These are phyloP conservation scores for Debaryomyces hansenii DNA, from an alignment of 805 yeast genomes.

Conservation along the genomic window DNA sequence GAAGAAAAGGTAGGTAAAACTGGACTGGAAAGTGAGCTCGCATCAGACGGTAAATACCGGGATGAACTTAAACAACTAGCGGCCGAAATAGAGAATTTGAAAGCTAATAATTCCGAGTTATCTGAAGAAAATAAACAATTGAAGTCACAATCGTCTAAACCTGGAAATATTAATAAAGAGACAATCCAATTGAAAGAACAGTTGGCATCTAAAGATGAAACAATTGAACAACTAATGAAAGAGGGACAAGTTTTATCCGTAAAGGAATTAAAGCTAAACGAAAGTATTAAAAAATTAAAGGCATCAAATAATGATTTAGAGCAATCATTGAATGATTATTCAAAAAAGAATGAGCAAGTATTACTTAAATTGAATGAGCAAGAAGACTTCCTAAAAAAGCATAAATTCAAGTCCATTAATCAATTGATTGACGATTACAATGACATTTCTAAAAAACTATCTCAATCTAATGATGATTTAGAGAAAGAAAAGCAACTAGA, in stretches of 20 bases:
- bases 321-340: conserved; percentile 23
- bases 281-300: conserved; percentile 63
- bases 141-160: background rate
- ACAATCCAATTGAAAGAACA: conserved; percentile 22
- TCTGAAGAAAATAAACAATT: background rate
- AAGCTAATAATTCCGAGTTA: background rate
- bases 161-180: background rate
- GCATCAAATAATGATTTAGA: conserved; percentile 29
- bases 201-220: conserved; percentile 52
- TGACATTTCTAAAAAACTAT: conserved; percentile 11
- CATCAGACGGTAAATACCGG: background rate
- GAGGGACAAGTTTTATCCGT: conserved; percentile 76
- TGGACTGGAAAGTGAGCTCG: background rate
- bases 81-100: background rate
- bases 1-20: background rate
- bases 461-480: conserved; percentile 14
- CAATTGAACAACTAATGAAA: conserved; percentile 62
- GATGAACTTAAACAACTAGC: conserved; percentile 4
- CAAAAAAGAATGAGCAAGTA: conserved; percentile 29
- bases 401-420: conserved; percentile 27
- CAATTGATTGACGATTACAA: conserved; percentile 24
- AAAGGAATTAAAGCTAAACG: conserved; percentile 68
- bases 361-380: conserved; percentile 39
- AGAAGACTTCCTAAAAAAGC: conserved; percentile 27
- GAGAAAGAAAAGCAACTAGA: conserved; percentile 16